These are phyloP conservation scores for Macrocybe gigantea DNA, from an alignment of 768 basidiomycete species.

Conservation along the genomic window DNA sequence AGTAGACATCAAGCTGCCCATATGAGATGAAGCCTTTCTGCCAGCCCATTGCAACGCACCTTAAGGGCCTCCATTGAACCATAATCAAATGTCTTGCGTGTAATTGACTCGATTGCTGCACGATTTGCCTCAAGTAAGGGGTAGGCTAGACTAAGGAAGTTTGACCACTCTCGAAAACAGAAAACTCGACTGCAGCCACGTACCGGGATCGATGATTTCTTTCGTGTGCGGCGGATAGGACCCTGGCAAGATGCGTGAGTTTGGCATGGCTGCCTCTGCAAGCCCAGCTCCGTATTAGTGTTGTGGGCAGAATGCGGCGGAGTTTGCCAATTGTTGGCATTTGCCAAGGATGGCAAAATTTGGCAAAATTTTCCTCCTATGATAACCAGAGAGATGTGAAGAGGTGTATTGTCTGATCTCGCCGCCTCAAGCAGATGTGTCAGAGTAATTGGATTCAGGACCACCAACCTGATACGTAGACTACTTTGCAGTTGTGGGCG, in stretches of 20 bases:
- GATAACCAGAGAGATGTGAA: no score
- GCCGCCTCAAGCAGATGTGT: no score
- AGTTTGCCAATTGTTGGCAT: no score
- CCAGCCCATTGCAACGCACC: conserved; percentile 4
- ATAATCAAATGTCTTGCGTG: conserved; percentile 13
- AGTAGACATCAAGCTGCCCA: conserved; percentile 20
- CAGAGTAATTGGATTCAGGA: no score
- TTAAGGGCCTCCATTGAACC: conserved; percentile 10
- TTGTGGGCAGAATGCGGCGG: no score
- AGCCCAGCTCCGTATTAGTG: no score
- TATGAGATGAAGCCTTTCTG: background rate
- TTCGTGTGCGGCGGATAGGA: conserved; percentile 5
- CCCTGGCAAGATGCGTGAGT: background rate
- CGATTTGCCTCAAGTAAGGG: conserved; percentile 16
- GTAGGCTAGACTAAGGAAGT: conserved; percentile 5
- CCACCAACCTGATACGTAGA: no score
- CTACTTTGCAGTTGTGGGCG: no score
- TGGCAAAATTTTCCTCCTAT: no score
- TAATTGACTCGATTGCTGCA: conserved; percentile 11
- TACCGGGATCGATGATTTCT: conserved; percentile 12
- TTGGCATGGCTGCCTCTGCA: no score
- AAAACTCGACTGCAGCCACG: background rate
- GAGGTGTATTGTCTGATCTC: no score
- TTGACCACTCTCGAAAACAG: conserved; percentile 1
- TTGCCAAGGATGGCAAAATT: no score